Base-by-base conservation (phyloP, 352 stramenopile species). In the Elongisporangium undulatum region DNA sequence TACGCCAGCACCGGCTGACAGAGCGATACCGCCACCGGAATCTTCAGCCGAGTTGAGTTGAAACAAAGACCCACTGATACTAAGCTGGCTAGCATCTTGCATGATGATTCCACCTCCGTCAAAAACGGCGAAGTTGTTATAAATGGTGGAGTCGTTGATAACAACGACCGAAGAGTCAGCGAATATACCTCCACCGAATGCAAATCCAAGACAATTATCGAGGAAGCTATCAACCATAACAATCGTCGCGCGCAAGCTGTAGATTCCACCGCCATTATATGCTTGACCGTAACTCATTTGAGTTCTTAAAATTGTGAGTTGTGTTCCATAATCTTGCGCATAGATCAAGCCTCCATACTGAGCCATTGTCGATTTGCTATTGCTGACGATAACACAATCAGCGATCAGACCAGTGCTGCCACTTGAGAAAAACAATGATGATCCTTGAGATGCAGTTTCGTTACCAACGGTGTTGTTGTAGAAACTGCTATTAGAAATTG, bases 161-260 rank as follows among this genome's bases (percentile, higher is more conserved):
- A 58, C 53, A 1, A 75, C 26, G 0, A 24, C n/a, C 0, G 58
- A 64, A 23, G 63, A 69, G 16, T 65, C 68, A 10, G 59, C 67
- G 56, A 71, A 88, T 20, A 92, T 63, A 12, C 64, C 71, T 9
- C 70, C 78, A 7, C 79, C 82, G 68, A 89, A 92, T 15, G 89
- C 71, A 38, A 67, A 71, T 0, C 67, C 67, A 38, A 69, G 68
- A 0, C 69, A 66, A 13, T 67, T 64, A 2, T 67, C 41, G 17
- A 92, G n/a, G 0, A 60, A 77, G 8, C 67, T 75, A 17, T 83
- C 70, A 19, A 51, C 51, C 0, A 90, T 41, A 15, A 41, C 55
- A 0, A 89, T 19, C 0, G 22, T 39, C 0, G 70, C 64, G 34
- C 72, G 61, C 13, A 59, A 24, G 0, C 69, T 69, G 59, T 82